Evolutionary conservation across 2,329 filamentous ascomycete genomes (phyloP).

Genomic region (Penicillium decumbens): DNA sequence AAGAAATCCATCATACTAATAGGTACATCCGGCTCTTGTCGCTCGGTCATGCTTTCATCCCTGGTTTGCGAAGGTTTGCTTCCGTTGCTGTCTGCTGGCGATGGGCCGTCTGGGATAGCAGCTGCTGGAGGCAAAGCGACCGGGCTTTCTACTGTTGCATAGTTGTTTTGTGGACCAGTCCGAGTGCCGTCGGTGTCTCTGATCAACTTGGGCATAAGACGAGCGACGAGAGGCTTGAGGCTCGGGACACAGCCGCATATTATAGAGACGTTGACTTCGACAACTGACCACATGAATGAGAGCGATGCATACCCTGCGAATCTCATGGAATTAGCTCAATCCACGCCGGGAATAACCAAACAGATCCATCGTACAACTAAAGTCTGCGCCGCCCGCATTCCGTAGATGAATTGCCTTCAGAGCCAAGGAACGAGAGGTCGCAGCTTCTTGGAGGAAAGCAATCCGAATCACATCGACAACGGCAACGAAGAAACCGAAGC

Average conservation of each 20-base stretch:
- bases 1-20: slow-evolving; percentile 51
- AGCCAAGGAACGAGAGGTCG: slow-evolving; percentile 35
- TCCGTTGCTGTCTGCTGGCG: slow-evolving; percentile 11
- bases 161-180: slow-evolving; percentile 10
- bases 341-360: neutral
- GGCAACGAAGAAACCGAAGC: slow-evolving; percentile 79
- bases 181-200: slow-evolving; percentile 42
- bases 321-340: slow-evolving; percentile 41
- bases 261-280: slow-evolving; percentile 87
- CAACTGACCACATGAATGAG: slow-evolving; percentile 87
- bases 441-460: slow-evolving; percentile 77
- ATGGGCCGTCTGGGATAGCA: slow-evolving; percentile 3
- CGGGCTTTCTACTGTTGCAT: slow-evolving; percentile 7
- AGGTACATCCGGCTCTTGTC: slow-evolving; percentile 5
- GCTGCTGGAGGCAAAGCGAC: slow-evolving; percentile 11
- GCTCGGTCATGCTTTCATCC: slow-evolving; percentile 10
- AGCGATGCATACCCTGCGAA: slow-evolving; percentile 69
- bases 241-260: slow-evolving; percentile 90
- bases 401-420: slow-evolving; percentile 30
- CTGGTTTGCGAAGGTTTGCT: slow-evolving; percentile 20
- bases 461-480: slow-evolving; percentile 85
- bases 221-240: slow-evolving; percentile 75
- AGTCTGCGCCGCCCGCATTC: slow-evolving; percentile 46
- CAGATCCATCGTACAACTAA: slow-evolving; percentile 43
- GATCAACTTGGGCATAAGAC: slow-evolving; percentile 55